Conservation (phyloP, 139 green algal species). For the Coelastrella sp. region DNA sequence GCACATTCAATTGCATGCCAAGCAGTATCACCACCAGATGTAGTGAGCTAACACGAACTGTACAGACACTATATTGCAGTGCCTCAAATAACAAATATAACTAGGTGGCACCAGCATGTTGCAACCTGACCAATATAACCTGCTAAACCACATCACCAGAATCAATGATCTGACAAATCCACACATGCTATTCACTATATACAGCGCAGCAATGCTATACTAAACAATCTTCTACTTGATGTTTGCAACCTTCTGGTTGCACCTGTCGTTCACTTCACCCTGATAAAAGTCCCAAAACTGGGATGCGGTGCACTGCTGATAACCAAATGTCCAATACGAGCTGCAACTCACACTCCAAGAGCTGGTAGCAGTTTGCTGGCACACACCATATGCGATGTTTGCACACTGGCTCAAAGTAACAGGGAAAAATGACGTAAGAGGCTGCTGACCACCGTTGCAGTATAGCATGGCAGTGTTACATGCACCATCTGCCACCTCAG, state of each 20-base stretch:
- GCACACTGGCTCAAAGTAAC: background rate
- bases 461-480: background rate
- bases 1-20: too few relatives aligned
- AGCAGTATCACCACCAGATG: too few relatives aligned
- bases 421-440: background rate
- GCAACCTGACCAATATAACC: too few relatives aligned
- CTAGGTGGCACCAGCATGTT: too few relatives aligned
- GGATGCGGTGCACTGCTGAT: background rate
- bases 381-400: conserved; percentile 12
- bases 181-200: too few relatives aligned
- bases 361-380: background rate
- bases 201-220: too few relatives aligned
- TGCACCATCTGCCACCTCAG: background rate
- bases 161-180: too few relatives aligned
- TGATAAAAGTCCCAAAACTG: background rate
- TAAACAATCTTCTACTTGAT: background rate
- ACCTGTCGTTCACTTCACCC: background rate
- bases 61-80: too few relatives aligned
- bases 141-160: too few relatives aligned
- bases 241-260: background rate
- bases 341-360: background rate
- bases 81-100: too few relatives aligned
- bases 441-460: background rate
- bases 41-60: too few relatives aligned
- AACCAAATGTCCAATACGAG: background rate